These are phyloP conservation scores for Trichomonas vaginalis DNA, from an alignment of 208 protist genomes.

Conservation along the genomic window DNA sequence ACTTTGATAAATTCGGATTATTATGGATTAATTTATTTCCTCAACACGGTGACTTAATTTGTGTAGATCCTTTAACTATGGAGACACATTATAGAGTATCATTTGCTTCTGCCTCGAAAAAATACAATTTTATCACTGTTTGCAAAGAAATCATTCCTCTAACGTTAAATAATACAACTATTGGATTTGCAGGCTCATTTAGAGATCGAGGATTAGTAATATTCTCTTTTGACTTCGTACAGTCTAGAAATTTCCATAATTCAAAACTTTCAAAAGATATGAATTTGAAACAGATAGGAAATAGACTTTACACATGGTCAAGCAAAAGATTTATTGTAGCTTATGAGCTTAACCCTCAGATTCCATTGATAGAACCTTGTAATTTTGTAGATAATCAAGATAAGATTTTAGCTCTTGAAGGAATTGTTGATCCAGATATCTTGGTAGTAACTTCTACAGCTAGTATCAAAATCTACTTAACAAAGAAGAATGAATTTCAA, in stretches of 20 bases:
- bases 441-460: not conserved
- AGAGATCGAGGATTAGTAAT: not conserved
- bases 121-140: not conserved
- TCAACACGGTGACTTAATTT: not conserved
- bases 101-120: not conserved
- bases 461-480: not conserved
- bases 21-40: not conserved
- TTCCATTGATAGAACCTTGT: not conserved
- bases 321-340: not conserved
- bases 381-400: not conserved
- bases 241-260: not conserved
- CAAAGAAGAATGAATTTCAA: not conserved
- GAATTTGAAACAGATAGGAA: not conserved
- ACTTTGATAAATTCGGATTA: not conserved
- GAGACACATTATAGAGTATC: not conserved
- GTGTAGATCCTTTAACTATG: not conserved
- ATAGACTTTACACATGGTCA: not conserved
- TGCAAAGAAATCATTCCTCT: not conserved
- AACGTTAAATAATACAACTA: not conserved
- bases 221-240: not conserved
- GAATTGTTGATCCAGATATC: not conserved
- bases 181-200: not conserved
- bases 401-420: not conserved
- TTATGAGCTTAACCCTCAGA: not conserved
- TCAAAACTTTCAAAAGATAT: not conserved